Conservation (phyloP, 2,329 filamentous ascomycete genomes). For the Reticulascus tulasneorum region DNA sequence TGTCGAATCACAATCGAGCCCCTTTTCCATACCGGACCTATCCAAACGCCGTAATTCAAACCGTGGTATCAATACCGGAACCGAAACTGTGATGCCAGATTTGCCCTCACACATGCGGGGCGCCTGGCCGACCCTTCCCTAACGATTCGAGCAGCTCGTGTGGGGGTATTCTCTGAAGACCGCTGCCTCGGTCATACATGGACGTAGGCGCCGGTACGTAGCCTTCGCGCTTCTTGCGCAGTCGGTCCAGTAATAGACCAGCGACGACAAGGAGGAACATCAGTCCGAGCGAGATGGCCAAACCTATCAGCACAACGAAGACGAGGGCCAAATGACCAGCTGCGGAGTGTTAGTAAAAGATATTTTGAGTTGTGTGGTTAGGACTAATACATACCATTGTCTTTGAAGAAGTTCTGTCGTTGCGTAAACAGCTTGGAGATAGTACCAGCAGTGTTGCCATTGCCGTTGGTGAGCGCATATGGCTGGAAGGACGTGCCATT, state of each 20-base stretch:
- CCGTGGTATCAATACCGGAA: constrained; percentile 2
- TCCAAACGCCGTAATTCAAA: constrained; percentile 32
- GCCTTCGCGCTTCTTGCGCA: constrained; percentile 73
- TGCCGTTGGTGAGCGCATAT: constrained; percentile 72
- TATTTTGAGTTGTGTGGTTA: constrained; percentile 8
- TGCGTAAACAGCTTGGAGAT: constrained; percentile 82
- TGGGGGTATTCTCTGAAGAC: constrained; percentile 58
- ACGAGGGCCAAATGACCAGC: constrained; percentile 63
- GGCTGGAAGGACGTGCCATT: constrained; percentile 77
- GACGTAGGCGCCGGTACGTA: constrained; percentile 73
- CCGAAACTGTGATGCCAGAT: constrained; percentile 6
- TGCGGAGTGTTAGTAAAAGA: constrained; percentile 23
- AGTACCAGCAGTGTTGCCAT: constrained; percentile 63
- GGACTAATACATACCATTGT: constrained; percentile 47
- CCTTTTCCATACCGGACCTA: constrained; percentile 19
- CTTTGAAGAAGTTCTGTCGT: constrained; percentile 70
- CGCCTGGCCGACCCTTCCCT: constrained; percentile 42
- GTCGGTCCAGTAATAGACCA: constrained; percentile 71
- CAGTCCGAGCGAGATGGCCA: constrained; percentile 72
- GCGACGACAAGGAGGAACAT: constrained; percentile 74
- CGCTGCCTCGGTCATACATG: constrained; percentile 56
- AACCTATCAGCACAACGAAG: constrained; percentile 74
- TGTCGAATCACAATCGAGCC: constrained; percentile 7
- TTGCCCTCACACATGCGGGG: constrained; percentile 45
- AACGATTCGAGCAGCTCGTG: constrained; percentile 55